phyloP scores from a whole-genome alignment of 179 eudicot species.

The Heliamphora pulchella region DNA sequence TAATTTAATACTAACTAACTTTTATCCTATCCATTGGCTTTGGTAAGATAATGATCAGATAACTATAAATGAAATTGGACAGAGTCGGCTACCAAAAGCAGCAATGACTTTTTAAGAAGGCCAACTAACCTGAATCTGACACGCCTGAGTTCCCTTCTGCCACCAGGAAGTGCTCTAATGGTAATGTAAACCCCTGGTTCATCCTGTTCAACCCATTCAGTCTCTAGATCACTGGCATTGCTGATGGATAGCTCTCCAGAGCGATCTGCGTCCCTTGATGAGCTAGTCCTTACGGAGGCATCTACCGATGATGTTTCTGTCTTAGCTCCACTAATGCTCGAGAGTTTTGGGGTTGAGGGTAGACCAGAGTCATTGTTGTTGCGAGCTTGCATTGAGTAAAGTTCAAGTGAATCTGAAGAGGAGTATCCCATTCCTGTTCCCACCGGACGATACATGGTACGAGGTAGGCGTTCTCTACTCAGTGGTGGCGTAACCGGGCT shows the following conservation, averaged over 20 bases:
- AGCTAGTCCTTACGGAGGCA: constrained; percentile 66
- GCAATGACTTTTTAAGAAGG: neutral
- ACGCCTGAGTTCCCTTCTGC: constrained; percentile 79
- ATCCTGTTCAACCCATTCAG: constrained; percentile 97
- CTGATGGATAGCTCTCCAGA: constrained; percentile 87
- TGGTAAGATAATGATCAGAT: neutral
- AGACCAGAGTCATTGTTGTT: constrained; percentile 45
- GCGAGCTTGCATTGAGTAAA: constrained; percentile 28
- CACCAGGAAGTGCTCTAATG: constrained; percentile 79
- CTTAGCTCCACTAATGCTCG: constrained; percentile 68
- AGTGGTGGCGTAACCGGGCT: constrained; percentile 67
- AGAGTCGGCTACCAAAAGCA: neutral
- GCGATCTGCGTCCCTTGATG: constrained; percentile 68
- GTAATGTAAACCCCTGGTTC: constrained; percentile 97
- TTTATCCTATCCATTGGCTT: too few relatives aligned
- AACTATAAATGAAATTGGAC: neutral
- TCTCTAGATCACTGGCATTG: constrained; percentile 88
- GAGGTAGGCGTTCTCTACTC: constrained; percentile 60
- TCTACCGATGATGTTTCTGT: constrained; percentile 76
- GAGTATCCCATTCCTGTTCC: constrained; percentile 59
- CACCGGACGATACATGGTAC: constrained; percentile 49
- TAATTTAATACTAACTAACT: too few relatives aligned
- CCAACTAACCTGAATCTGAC: constrained; percentile 79
- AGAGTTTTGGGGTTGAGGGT: constrained; percentile 77
- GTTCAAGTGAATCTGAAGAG: constrained; percentile 82